Evolutionary conservation across 2,329 filamentous ascomycete genomes (phyloP).

Genomic region (Neodidymelliopsis sp.): DNA sequence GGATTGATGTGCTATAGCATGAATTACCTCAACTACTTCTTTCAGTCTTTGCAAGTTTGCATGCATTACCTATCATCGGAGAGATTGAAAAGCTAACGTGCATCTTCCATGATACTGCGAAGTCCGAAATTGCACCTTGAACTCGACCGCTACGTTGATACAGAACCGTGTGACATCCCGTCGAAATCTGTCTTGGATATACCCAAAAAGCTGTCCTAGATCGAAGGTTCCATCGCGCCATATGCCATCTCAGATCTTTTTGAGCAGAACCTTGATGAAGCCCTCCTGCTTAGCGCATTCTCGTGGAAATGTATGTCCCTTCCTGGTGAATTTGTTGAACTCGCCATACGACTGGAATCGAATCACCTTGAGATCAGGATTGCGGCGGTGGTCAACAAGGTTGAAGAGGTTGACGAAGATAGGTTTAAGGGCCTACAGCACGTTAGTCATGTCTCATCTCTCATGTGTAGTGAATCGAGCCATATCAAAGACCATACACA

Average conservation of each 20-base stretch:
- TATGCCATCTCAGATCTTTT: constrained; percentile 4
- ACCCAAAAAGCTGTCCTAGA: not conserved
- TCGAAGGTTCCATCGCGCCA: no score
- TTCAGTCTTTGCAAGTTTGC: no score
- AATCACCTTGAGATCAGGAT: constrained; percentile 20
- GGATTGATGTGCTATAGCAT: no score
- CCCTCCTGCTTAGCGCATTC: constrained; percentile 33
- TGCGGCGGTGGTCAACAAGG: constrained; percentile 35
- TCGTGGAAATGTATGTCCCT: constrained; percentile 26
- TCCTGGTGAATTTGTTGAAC: constrained; percentile 24
- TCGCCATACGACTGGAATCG: constrained; percentile 24
- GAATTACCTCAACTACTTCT: no score
- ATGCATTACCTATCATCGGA: no score
- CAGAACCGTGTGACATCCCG: not conserved
- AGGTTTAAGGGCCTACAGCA: constrained; percentile 23
- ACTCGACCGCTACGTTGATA: constrained; percentile 2
- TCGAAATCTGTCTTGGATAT: not conserved
- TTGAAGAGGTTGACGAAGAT: constrained; percentile 37
- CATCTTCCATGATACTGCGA: no score
- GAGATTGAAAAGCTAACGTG: no score
- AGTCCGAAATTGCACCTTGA: not conserved
- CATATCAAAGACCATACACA: not conserved
- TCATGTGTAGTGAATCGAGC: not conserved
- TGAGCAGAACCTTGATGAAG: constrained; percentile 29
- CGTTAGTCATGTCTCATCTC: constrained; percentile 4